Base-by-base conservation (phyloP, 2,329 filamentous ascomycete species). In the Dactylellina parvicollis region DNA sequence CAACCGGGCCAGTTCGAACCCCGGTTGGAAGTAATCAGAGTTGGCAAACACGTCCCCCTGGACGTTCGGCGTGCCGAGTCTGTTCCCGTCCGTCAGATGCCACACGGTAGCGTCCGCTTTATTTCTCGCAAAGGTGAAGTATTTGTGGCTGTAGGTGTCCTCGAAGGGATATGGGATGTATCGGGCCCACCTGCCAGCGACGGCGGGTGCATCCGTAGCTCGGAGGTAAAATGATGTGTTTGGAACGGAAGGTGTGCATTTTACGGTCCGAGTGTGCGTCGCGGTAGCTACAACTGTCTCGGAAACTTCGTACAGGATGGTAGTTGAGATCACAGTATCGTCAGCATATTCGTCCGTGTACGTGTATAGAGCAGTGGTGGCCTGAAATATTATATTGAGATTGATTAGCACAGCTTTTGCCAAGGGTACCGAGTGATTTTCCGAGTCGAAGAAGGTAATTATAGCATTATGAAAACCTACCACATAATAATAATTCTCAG, bases 181-280 rank as follows among this genome's bases (percentile, higher is more conserved):
- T 4, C 7, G 22, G 3, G 38, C 7, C 28, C 32, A 72, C 36
- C 59, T 32, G 14, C 46, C 38, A 20, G 57, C 12, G 22, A 73
- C 47, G 8, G 20, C n/a, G 4, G 59, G 52, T 4, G 36, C 54
- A n/a, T 62, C 28, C 3, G 67, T 73, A 16, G 67, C 67, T 16
- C 56, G 67, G 14, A 73, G 67, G 26, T 60, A 66, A 32, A 73
- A 73, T 1, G 32, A 59, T 20, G 67, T 5, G 38, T 54, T 65
- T 8, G 59, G 57, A 2, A 52, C 40, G 22, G 34, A 44, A 2
- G 67, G 52, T 18, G 67, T 60, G 46, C 67, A 73, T 38, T 52
- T 65, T 44, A 73, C 46, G 3, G 67, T 73, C 4, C 50, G 56
- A 4, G 67, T 65, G n/a, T 73, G 59, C 3, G 67, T 73, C 1